Percentiles rank a stretch among this genome's conserved stretches.
phyloP scores from a whole-genome alignment of 495 filamentous ascomycete genomes.

The Penicillium chermesinum region DNA sequence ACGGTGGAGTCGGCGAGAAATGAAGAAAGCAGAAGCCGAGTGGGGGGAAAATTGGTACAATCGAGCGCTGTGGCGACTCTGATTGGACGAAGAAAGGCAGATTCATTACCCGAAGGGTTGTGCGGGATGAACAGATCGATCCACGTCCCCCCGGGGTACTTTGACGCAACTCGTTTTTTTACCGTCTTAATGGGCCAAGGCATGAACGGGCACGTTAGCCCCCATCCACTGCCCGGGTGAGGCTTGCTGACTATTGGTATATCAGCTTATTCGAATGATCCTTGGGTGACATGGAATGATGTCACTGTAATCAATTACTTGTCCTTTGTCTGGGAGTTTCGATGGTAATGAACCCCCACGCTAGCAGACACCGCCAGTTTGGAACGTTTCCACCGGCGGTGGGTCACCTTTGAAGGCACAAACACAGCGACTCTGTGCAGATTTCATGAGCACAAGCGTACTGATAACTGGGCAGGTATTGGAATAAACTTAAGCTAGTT shows the following conservation, averaged over 20 bases:
- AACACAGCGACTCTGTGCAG: background rate
- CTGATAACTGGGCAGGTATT: no score
- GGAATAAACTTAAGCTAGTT: background rate
- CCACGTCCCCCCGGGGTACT: no score
- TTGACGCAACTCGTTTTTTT: no score
- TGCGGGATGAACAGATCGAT: slow-evolving; percentile 20
- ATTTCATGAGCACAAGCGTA: background rate
- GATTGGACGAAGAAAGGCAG: no score
- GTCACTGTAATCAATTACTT: no score
- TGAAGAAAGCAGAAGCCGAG: slow-evolving; percentile 25
- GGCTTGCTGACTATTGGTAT: no score
- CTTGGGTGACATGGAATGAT: no score
- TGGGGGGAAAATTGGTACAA: slow-evolving; percentile 22
- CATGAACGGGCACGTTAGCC: no score
- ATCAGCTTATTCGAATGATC: background rate
- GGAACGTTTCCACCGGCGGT: background rate
- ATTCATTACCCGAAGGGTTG: slow-evolving; percentile 22
- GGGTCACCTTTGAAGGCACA: background rate
- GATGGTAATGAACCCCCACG: slow-evolving; percentile 21
- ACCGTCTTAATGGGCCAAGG: no score
- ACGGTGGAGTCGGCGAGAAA: slow-evolving; percentile 28
- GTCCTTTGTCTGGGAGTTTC: slow-evolving; percentile 6
- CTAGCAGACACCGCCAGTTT: slow-evolving; percentile 11
- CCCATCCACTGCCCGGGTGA: no score
- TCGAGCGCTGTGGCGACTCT: no score